Base-by-base conservation (phyloP, 1,139 yeast species). In the Zhuliangozyma blackwelliae region DNA sequence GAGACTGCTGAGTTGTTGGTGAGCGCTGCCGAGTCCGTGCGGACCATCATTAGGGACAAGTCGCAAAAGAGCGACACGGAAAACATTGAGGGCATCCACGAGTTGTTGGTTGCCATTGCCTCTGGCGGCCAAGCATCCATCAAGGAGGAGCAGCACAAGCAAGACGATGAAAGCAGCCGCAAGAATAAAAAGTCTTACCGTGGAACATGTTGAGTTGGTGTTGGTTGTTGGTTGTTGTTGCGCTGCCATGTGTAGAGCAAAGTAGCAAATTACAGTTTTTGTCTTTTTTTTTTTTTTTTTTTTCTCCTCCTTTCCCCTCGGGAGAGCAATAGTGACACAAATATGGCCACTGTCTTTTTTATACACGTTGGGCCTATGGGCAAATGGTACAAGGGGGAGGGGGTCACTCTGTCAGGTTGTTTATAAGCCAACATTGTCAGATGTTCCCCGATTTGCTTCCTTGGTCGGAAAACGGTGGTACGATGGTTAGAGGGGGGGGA, bases 1-100 rank as follows among this genome's bases (percentile, higher is more conserved):
- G 67, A 65, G 31, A 71, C 76, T 30, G 65, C 77, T 22, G 79
- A 81, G 52, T 65, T 77, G 36, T 68, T 86, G 49, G 64, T 77
- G 40, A 53, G 54, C 28, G 50, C 72, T 10, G 55, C 63, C 40
- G 56, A 55, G 23, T 48, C 55, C 8, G 68, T 65, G 27, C 47
- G 59, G 31, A 46, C 40, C 3, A 41, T 56, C 19, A 40, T 59
- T 34, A 34, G 46, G 9, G 27, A 40, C 12, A 49, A 54, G 37
- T 39, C 49, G 12, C 41, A 45, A 11, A 45, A 36, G n/a, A 35
- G 46, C 27, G 42, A 49, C 25, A 58, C 53, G 26, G 49, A 49
- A 13, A 54, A 52, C 25, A 50, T 48, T 27, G 38, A 41, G 27
- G 43, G 57, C 36, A 55, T 68, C 29, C 62, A 65, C 47, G 56